Percentiles rank a stretch among this genome's conserved stretches.
phyloP scores from a whole-genome alignment of 805 yeast genomes.

The Saturnispora diversa region DNA sequence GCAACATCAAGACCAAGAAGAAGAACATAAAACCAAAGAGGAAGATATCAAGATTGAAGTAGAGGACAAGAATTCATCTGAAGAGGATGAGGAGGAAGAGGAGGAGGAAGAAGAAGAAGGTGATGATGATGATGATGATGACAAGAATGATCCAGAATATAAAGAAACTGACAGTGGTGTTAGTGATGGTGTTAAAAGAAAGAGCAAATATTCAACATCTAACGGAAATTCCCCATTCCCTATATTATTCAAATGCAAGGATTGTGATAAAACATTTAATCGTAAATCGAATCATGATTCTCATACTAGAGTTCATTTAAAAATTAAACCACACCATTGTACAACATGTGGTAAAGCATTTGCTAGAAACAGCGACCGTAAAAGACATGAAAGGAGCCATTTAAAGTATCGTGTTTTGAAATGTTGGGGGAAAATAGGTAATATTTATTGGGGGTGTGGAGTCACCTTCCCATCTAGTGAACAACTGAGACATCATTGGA shows the following conservation, averaged over 20 bases:
- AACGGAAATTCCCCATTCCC: too few species aligned
- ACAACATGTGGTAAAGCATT: conserved; percentile 12
- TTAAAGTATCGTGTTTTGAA: background rate
- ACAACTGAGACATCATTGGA: conserved; percentile 13
- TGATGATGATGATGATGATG: background rate
- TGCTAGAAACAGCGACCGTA: conserved; percentile 15
- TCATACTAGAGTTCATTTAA: conserved; percentile 14
- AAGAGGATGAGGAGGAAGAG: background rate
- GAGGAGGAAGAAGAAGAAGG: background rate
- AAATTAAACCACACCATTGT: conserved; percentile 13
- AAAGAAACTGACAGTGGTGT: too few species aligned
- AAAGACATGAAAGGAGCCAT: conserved; percentile 14
- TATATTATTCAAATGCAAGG: conserved; percentile 6
- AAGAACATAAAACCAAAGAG: background rate
- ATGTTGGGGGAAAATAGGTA: conserved; percentile 8
- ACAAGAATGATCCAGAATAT: conserved; percentile 1
- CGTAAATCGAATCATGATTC: conserved; percentile 17
- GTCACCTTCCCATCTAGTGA: conserved; percentile 1
- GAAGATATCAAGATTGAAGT: background rate
- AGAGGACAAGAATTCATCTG: background rate
- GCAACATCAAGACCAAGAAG: too few species aligned
- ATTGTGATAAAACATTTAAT: conserved; percentile 14
- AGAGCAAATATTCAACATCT: too few species aligned
- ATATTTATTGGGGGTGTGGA: conserved; percentile 11
- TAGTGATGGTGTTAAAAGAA: too few species aligned